Base-by-base conservation (phyloP, 179 eudicot species). In the Silene coronaria region DNA sequence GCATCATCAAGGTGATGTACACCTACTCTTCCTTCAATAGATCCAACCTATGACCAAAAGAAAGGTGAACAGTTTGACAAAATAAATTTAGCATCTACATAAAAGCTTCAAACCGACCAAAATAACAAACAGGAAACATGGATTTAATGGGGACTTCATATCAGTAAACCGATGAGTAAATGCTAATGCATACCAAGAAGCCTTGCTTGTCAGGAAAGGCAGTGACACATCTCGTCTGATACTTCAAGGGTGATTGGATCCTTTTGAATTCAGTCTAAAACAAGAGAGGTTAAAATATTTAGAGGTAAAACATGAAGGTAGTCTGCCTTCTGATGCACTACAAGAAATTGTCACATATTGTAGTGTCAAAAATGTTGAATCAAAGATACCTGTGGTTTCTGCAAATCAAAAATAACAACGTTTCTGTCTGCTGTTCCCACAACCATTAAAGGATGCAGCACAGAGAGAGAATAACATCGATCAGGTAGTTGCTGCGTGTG, bases 151-250 rank as follows among this genome's bases (percentile, higher is more conserved):
- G 19, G 30, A 75, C 17, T 48, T 55, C 21, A 32, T 16, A 70
- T 63, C 30, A 75, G 67, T 34, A 48, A 70, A 10, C 2, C 48
- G 9, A 11, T 42, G 11, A 45, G 16, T 28, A 45, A 42, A 48
- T 36, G n/a, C 48, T 42, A 7, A 10, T 12, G 5, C 86, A 21
- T 84, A 93, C 98, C 91, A 93, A 79, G 84, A 93, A 93, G 64
- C 98, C 98, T 86, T 91, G 95, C 80, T 93, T 92, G 81, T 93
- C 96, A 26, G 98, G 98, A 83, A 93, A 93, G 71, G 98, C 91
- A 82, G 97, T 85, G 76, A 93, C 84, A 83, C 97, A 91, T 85
- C 98, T 88, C 30, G 98, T 93, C 84, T 93, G 98, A 84, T 88
- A 91, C 87, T 93, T 93, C 81, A 93, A 75, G 67, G 98, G 98